Evolutionary conservation across 164 flowering plant species (phyloP).

Genomic region (Umbellularia californica): DNA sequence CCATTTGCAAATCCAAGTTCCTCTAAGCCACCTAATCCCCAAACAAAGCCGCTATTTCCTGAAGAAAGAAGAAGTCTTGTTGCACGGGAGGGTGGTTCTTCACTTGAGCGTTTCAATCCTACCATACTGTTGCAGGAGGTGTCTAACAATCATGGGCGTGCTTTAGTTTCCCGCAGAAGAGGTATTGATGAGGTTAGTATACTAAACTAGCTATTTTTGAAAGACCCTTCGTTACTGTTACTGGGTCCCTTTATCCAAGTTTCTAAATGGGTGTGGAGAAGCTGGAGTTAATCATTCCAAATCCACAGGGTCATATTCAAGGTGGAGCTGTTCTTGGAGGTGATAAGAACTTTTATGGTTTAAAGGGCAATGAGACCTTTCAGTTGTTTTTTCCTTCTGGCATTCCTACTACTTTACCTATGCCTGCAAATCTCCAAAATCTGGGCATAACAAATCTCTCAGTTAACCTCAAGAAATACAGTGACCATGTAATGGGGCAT

Average conservation of each 20-base stretch:
- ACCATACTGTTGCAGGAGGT: constrained; percentile 1
- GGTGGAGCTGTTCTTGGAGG: neutral
- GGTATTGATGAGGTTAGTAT: constrained; percentile 17
- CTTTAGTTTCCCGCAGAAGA: neutral
- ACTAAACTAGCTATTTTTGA: neutral
- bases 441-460: neutral
- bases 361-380: neutral
- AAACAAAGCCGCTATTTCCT: no score
- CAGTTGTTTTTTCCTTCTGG: neutral
- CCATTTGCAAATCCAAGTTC: constrained; percentile 8
- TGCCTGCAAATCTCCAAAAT: neutral
- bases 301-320: neutral
- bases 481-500: neutral
- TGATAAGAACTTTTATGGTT: neutral
- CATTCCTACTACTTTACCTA: neutral
- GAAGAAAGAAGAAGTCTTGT: constrained; percentile 4
- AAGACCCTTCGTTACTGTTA: neutral
- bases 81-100: neutral
- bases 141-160: constrained; percentile 3
- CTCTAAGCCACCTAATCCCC: neutral
- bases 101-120: no score
- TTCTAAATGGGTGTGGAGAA: constrained; percentile 9
- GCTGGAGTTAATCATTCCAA: neutral
- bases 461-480: neutral
- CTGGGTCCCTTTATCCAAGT: no score